phyloP scores from a whole-genome alignment of 148 eudicot genomes.

The Amaranthus cruentus region DNA sequence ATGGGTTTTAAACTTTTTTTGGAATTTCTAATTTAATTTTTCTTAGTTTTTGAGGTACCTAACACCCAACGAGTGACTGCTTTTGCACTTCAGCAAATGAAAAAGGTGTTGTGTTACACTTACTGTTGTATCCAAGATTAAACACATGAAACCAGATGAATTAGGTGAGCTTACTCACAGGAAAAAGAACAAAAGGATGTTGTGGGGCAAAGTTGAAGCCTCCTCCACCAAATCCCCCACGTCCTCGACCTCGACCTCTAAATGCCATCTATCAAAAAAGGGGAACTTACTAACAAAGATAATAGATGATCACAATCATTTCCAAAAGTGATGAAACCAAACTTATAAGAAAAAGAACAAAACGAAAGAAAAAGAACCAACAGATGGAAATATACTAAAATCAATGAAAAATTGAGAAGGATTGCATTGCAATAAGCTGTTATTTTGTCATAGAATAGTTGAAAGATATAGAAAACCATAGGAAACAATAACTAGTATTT shows the following conservation, averaged over 20 bases:
- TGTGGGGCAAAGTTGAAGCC: slow-evolving; percentile 16
- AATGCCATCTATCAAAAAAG: slow-evolving; percentile 24
- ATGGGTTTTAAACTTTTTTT: no score
- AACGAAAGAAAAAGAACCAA: background rate
- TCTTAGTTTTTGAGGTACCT: no score
- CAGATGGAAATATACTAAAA: background rate
- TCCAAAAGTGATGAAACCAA: background rate
- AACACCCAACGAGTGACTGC: no score
- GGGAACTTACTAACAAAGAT: background rate
- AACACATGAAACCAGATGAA: background rate
- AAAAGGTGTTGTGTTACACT: no score
- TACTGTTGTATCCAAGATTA: no score
- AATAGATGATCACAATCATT: background rate
- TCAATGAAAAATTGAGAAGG: background rate
- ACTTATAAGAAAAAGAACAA: background rate
- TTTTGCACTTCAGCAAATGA: no score
- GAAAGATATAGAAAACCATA: no score
- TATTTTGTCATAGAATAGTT: no score
- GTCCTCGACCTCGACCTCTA: slow-evolving; percentile 33
- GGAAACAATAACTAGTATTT: no score
- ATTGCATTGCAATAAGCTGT: no score
- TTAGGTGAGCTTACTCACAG: slow-evolving; percentile 19
- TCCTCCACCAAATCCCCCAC: slow-evolving; percentile 20
- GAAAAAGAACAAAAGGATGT: slow-evolving; percentile 25
- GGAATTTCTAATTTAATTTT: no score